A percentile compares a stretch with the other conserved stretches of the same genome.
Conservation (phyloP, 805 yeast genomes). For the Saturnispora quitensis region DNA sequence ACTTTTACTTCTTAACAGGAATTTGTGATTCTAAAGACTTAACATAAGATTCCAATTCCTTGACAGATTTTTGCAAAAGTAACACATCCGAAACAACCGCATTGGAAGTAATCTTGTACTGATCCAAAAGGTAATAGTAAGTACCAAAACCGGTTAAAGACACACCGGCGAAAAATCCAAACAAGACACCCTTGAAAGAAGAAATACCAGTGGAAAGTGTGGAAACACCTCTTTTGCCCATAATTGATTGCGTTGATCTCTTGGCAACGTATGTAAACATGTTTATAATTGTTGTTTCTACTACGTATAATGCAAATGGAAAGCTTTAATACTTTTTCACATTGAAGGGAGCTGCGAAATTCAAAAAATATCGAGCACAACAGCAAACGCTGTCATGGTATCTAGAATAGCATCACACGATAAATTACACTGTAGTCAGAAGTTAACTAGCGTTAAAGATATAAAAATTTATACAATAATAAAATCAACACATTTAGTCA, state of each 20-base stretch:
- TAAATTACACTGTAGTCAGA: not conserved
- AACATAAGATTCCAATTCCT: constrained; percentile 14
- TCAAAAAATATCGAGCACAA: not conserved
- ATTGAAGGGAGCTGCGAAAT: not conserved
- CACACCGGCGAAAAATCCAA: constrained; percentile 76
- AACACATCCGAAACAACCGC: constrained; percentile 70
- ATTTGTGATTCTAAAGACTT: constrained; percentile 42
- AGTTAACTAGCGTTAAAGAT: not conserved
- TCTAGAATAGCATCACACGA: too few species aligned
- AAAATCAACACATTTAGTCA: constrained; percentile 50
- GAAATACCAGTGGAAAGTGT: constrained; percentile 8
- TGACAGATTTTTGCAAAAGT: constrained; percentile 49
- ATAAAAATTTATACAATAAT: not conserved
- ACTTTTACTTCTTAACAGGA: not conserved
- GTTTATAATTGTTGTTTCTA: not conserved
- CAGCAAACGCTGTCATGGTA: not conserved
- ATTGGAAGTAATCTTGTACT: constrained; percentile 63
- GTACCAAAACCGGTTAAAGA: constrained; percentile 66
- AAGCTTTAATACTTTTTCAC: not conserved
- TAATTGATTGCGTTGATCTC: constrained; percentile 8
- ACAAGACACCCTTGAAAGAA: constrained; percentile 36
- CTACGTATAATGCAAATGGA: not conserved
- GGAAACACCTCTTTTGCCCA: constrained; percentile 9
- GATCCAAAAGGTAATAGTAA: constrained; percentile 70
- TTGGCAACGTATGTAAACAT: constrained; percentile 17